Evolutionary conservation across 1,284 basidiomycete species (phyloP).

Genomic region (Taiwanofungus camphoratus): DNA sequence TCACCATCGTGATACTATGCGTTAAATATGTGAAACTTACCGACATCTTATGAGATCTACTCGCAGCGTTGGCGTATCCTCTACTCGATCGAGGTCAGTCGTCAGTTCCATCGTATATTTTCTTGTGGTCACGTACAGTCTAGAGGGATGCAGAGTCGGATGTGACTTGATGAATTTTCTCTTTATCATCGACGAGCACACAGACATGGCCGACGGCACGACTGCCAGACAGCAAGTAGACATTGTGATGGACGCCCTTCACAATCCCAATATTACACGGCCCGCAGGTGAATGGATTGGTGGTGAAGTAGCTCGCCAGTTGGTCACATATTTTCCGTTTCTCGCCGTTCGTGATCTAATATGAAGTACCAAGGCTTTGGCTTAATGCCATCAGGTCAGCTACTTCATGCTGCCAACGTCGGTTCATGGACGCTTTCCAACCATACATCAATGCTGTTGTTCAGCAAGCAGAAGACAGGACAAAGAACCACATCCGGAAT

Average conservation of each 20-base stretch:
- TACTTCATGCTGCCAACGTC: too few relatives aligned
- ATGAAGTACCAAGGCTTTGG: too few relatives aligned
- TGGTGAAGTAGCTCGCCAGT: conserved; percentile 24
- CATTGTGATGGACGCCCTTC: conserved; percentile 21
- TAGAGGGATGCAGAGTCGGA: conserved; percentile 8
- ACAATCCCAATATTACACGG: conserved; percentile 12
- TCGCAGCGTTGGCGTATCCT: conserved; percentile 17
- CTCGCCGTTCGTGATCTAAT: too few relatives aligned
- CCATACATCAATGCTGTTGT: conserved; percentile 25
- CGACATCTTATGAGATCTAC: conserved; percentile 10
- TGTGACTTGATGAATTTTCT: conserved; percentile 23
- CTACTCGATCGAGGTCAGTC: conserved; percentile 7
- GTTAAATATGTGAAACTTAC: background rate
- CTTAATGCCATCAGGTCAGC: too few relatives aligned
- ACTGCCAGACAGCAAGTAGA: conserved; percentile 10
- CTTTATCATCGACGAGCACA: conserved; percentile 24
- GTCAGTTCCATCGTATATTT: too few relatives aligned
- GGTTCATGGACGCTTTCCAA: conserved; percentile 11
- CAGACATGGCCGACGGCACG: conserved; percentile 14
- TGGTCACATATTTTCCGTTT: conserved; percentile 10
- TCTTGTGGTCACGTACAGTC: background rate
- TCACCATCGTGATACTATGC: too few relatives aligned
- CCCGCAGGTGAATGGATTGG: conserved; percentile 10
- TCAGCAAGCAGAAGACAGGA: conserved; percentile 24
- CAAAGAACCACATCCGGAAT: conserved; percentile 19